Conservation (phyloP, 169 alveolate genomes). For the Plasmodium ovale region DNA sequence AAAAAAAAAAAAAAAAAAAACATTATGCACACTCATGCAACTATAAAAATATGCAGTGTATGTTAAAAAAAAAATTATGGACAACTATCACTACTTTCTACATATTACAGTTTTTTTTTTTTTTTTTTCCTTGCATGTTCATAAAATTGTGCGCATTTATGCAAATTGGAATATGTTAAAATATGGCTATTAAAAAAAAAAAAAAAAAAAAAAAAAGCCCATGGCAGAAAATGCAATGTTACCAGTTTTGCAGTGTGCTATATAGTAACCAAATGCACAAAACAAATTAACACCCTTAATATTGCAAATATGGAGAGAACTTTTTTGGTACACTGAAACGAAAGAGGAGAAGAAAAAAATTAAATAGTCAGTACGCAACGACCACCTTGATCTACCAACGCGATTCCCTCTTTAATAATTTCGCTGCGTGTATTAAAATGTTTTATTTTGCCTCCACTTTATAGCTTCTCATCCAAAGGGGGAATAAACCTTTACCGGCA, state of each 20-base stretch:
- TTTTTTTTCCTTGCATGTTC: neutral
- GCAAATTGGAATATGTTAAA: neutral
- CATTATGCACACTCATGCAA: slow-evolving; percentile 42
- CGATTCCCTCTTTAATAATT: too few relatives aligned
- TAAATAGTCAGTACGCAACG: too few relatives aligned
- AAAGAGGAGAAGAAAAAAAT: too few relatives aligned
- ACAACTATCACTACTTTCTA: slow-evolving; percentile 18
- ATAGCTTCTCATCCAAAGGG: too few relatives aligned
- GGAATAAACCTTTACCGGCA: too few relatives aligned
- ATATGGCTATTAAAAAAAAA: neutral
- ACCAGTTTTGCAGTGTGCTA: neutral
- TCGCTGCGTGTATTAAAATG: too few relatives aligned
- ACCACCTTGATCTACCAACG: too few relatives aligned
- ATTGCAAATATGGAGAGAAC: too few relatives aligned
- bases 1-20: slow-evolving; percentile 47
- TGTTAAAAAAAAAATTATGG: slow-evolving; percentile 39
- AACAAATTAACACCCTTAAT: neutral
- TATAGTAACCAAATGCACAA: neutral
- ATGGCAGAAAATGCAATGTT: neutral
- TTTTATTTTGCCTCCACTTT: too few relatives aligned
- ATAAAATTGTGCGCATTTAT: neutral
- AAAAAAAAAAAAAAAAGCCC: neutral
- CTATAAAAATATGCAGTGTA: neutral
- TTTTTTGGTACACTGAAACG: too few relatives aligned
- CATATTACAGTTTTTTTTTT: slow-evolving; percentile 4